Evolutionary conservation across 495 filamentous ascomycete species (phyloP).

Genomic region (Aspergillus saccharolyticus): DNA sequence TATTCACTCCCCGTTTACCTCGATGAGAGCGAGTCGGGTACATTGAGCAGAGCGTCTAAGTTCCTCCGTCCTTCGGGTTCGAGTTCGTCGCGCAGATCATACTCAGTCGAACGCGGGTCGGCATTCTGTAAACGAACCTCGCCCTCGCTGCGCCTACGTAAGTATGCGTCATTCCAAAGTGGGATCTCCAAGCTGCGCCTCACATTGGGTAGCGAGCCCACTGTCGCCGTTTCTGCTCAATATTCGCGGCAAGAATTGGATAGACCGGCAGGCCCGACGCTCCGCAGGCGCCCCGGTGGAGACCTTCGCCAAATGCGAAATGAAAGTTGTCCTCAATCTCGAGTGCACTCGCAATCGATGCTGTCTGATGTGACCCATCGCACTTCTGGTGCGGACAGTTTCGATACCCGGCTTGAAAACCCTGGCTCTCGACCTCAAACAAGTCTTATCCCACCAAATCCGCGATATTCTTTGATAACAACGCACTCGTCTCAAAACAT

Average conservation of each 20-base stretch:
- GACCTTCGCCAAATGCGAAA: conserved; percentile 77
- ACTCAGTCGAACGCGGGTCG: conserved; percentile 29
- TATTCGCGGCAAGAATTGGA: conserved; percentile 33
- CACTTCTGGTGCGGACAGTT: conserved; percentile 54
- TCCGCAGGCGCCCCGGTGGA: conserved; percentile 83
- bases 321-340: conserved; percentile 61
- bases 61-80: conserved; percentile 17
- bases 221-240: conserved; percentile 43
- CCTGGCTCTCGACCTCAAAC: conserved; percentile 28
- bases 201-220: conserved; percentile 57
- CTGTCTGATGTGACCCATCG: conserved; percentile 65
- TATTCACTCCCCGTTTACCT: conserved; percentile 33
- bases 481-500: conserved; percentile 73
- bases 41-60: conserved; percentile 12
- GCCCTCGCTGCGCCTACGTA: conserved; percentile 45
- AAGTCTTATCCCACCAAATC: conserved; percentile 37
- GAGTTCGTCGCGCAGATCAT: conserved; percentile 27
- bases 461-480: conserved; percentile 58
- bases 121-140: conserved; percentile 25
- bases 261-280: conserved; percentile 45
- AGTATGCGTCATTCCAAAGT: conserved; percentile 70
- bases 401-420: conserved; percentile 19
- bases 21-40: conserved; percentile 20
- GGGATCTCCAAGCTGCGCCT: conserved; percentile 56
- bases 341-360: conserved; percentile 62